Conservation (phyloP, 2,329 filamentous ascomycete genomes). For the Dothideomycetes sp. region DNA sequence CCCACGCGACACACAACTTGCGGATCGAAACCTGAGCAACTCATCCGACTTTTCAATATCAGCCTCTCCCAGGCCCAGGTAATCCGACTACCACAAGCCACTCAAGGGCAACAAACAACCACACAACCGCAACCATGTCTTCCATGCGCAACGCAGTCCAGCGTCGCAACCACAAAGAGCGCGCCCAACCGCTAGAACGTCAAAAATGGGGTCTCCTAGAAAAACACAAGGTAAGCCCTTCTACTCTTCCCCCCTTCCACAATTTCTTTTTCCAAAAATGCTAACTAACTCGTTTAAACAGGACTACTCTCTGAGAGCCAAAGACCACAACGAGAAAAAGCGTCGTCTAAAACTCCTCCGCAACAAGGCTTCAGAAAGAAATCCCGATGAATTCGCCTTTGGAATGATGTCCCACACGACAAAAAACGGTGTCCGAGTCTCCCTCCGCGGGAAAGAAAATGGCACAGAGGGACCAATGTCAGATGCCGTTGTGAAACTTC, state of each 20-base stretch:
- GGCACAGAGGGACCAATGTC: constrained; percentile 28
- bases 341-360: constrained; percentile 49
- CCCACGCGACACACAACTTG: not conserved
- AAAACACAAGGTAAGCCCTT: constrained; percentile 67
- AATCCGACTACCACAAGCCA: not conserved
- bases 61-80: too few relatives aligned
- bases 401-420: constrained; percentile 50
- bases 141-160: constrained; percentile 57
- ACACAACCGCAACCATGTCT: constrained; percentile 35
- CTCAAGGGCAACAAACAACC: not conserved
- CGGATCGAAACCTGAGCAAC: not conserved
- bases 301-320: constrained; percentile 57
- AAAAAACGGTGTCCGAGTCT: constrained; percentile 37
- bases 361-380: constrained; percentile 51
- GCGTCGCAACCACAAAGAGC: constrained; percentile 79
- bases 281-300: constrained; percentile 22
- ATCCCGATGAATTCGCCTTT: constrained; percentile 59
- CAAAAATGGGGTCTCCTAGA: constrained; percentile 84
- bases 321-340: constrained; percentile 55
- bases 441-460: constrained; percentile 36
- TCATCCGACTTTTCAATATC: too few relatives aligned
- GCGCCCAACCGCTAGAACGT: constrained; percentile 76
- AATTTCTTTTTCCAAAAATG: too few relatives aligned
- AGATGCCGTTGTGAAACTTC: constrained; percentile 50
- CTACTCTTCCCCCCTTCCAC: too few relatives aligned